phyloP scores from a whole-genome alignment of 2,329 filamentous ascomycete genomes.

The Cladophialophora chaetospira region DNA sequence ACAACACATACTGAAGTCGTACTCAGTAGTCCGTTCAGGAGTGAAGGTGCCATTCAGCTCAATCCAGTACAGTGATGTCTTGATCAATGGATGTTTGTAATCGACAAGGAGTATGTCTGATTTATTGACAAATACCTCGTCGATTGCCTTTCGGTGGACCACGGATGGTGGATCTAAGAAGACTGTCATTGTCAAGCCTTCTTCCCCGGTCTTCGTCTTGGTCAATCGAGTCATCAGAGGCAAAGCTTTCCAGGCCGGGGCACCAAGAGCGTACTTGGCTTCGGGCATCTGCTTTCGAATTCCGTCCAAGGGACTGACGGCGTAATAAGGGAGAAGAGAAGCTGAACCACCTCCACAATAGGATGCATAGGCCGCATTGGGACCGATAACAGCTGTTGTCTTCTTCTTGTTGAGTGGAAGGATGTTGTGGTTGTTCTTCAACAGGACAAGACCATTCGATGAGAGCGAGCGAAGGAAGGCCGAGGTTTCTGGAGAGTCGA shows the following conservation, averaged over 20 bases:
- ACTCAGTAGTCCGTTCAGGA: conserved; percentile 61
- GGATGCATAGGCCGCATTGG: conserved; percentile 52
- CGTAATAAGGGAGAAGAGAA: conserved; percentile 51
- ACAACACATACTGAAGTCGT: conserved; percentile 68
- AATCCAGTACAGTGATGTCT: conserved; percentile 58
- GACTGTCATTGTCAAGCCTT: conserved; percentile 63
- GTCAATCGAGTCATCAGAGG: conserved; percentile 59
- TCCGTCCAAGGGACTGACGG: conserved; percentile 48
- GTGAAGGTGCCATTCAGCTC: conserved; percentile 63
- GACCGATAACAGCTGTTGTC: conserved; percentile 56
- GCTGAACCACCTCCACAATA: conserved; percentile 68
- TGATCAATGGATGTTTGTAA: conserved; percentile 54
- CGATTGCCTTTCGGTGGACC: conserved; percentile 53
- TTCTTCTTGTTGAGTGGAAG: conserved; percentile 58
- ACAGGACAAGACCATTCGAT: conserved; percentile 69
- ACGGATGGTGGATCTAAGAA: conserved; percentile 61
- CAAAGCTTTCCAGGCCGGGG: conserved; percentile 66
- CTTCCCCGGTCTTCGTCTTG: conserved; percentile 55
- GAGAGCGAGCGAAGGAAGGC: conserved; percentile 66
- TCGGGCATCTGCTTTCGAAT: conserved; percentile 42
- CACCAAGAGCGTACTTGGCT: conserved; percentile 59
- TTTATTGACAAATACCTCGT: conserved; percentile 49
- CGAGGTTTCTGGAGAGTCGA: conserved; percentile 64
- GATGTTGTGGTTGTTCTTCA: conserved; percentile 69
- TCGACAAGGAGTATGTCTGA: conserved; percentile 57